Conservation (phyloP, 1,139 yeast species). For the Sugiyamaella neomexicana region DNA sequence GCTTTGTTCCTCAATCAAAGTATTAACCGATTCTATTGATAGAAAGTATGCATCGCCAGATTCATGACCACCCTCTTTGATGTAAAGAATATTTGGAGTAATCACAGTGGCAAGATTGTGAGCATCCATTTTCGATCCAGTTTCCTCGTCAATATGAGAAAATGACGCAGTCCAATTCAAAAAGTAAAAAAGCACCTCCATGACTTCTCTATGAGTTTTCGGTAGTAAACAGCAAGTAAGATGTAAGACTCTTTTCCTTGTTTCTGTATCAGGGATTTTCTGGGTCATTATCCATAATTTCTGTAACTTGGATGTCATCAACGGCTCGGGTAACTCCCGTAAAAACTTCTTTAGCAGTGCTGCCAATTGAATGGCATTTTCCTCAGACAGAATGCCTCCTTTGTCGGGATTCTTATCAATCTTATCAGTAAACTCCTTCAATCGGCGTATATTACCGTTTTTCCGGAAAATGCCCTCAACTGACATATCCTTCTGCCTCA, state of each 20-base stretch:
- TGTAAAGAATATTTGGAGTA: conserved; percentile 83
- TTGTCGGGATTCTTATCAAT: conserved; percentile 74
- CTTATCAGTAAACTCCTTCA: conserved; percentile 70
- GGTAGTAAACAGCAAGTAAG: conserved; percentile 81
- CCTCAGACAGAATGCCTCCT: conserved; percentile 70
- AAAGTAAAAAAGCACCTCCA: conserved; percentile 84
- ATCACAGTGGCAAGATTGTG: conserved; percentile 94
- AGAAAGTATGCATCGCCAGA: conserved; percentile 77
- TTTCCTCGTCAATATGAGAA: conserved; percentile 58
- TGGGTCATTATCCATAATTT: conserved; percentile 83
- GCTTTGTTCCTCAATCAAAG: conserved; percentile 79
- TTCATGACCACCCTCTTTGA: conserved; percentile 41
- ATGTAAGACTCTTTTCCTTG: conserved; percentile 60
- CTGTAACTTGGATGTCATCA: conserved; percentile 73
- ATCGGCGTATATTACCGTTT: conserved; percentile 88
- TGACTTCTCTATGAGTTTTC: conserved; percentile 73
- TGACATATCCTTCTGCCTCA: conserved; percentile 91
- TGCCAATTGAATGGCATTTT: conserved; percentile 89
- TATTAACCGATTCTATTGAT: conserved; percentile 88
- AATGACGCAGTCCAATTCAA: conserved; percentile 96
- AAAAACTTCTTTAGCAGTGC: conserved; percentile 90
- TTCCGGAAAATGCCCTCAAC: conserved; percentile 96
- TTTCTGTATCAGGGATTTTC: conserved; percentile 47
- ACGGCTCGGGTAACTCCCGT: conserved; percentile 89
- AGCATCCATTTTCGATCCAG: conserved; percentile 94